Percentiles rank a stretch among this genome's conserved stretches.
These are phyloP conservation scores for Fusarium incarnatum DNA, from an alignment of 2,329 filamentous ascomycete species.

Conservation along the genomic window DNA sequence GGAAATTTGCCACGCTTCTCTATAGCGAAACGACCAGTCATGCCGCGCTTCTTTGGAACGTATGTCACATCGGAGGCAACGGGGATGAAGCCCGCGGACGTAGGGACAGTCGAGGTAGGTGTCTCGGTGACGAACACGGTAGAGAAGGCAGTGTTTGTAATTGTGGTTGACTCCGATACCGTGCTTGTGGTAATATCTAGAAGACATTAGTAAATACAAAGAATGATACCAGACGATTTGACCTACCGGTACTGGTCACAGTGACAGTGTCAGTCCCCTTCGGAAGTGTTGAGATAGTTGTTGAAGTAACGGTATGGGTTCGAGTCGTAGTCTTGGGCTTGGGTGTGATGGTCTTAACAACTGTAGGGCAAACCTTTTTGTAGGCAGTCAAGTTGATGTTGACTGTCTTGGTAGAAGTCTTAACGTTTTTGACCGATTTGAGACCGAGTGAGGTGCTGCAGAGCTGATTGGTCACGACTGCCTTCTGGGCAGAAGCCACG, in stretches of 20 bases:
- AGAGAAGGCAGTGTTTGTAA: not conserved
- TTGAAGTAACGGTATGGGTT: not conserved
- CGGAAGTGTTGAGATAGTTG: not conserved
- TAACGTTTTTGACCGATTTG: not conserved
- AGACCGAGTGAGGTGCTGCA: not conserved
- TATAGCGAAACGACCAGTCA: not conserved
- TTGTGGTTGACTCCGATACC: not conserved
- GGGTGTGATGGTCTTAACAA: not conserved
- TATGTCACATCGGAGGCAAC: not conserved
- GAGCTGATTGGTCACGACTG: not conserved
- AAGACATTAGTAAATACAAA: rapidly evolving
- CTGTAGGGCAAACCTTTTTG: not conserved
- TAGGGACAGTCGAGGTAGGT: not conserved
- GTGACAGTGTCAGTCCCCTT: not conserved
- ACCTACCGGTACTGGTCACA: not conserved
- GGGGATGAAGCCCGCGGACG: not conserved
- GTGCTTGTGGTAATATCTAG: not conserved
- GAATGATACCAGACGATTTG: rapidly evolving
- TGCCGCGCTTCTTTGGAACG: not conserved
- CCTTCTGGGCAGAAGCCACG: rapidly evolving
- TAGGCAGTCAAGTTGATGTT: not conserved
- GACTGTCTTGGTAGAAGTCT: not conserved
- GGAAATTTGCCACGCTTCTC: not conserved
- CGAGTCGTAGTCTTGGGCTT: not conserved
- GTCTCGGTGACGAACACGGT: not conserved